These are phyloP conservation scores for Sporisorium iseilematis-ciliati DNA, from an alignment of 1,284 basidiomycete genomes.

Conservation along the genomic window DNA sequence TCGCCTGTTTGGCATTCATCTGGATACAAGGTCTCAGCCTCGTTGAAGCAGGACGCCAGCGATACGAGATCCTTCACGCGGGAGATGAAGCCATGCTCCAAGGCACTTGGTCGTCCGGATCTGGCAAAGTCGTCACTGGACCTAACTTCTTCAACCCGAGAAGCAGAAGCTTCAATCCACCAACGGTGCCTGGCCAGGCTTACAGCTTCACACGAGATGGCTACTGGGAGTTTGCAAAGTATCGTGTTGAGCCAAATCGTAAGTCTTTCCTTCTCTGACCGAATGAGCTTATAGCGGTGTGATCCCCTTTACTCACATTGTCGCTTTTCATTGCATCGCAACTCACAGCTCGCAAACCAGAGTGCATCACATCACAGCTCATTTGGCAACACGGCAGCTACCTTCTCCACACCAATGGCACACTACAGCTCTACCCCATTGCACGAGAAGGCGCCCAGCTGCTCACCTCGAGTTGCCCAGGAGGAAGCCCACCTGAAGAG, in stretches of 20 bases:
- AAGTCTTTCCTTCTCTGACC: conserved; percentile 17
- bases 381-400: conserved; percentile 69
- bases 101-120: conserved; percentile 66
- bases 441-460: conserved; percentile 45
- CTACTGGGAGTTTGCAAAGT: conserved; percentile 67
- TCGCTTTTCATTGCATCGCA: neutral
- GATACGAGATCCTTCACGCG: conserved; percentile 27
- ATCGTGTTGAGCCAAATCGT: conserved; percentile 61
- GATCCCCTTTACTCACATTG: neutral
- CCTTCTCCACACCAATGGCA: conserved; percentile 55
- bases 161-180: conserved; percentile 64
- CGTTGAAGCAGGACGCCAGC: conserved; percentile 36
- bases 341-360: conserved; percentile 44
- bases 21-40: conserved; percentile 10
- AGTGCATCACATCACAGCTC: conserved; percentile 62
- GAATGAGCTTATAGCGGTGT: no score
- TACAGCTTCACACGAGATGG: conserved; percentile 69
- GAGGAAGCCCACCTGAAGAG: conserved; percentile 31
- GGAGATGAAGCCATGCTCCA: conserved; percentile 47
- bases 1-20: conserved; percentile 19
- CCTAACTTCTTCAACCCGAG: conserved; percentile 64
- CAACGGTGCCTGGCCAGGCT: conserved; percentile 58
- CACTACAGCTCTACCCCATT: conserved; percentile 42
- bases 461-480: conserved; percentile 34
- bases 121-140: conserved; percentile 60